Percentiles rank a stretch among this genome's conserved stretches.
These are phyloP conservation scores for Phylloporus sp. DNA, from an alignment of 1,284 basidiomycete genomes.

Conservation along the genomic window DNA sequence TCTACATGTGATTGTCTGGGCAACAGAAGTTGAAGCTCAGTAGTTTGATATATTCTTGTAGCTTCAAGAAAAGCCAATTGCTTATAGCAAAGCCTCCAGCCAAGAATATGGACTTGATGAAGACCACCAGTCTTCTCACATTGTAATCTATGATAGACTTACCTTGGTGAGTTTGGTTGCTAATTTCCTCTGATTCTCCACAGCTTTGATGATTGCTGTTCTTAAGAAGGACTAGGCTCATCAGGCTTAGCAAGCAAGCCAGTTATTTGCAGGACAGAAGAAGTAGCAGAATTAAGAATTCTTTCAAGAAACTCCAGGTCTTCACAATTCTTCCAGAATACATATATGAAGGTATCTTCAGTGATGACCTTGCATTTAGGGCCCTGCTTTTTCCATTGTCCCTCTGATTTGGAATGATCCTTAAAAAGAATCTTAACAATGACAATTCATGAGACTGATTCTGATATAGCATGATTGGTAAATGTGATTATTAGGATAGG, in stretches of 20 bases:
- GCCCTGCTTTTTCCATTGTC: conserved; percentile 26
- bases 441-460: conserved; percentile 49
- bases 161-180: conserved; percentile 35
- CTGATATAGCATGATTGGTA: conserved; percentile 68
- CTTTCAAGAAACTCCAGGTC: conserved; percentile 47
- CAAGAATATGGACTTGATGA: conserved; percentile 41
- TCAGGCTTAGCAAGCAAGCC: background rate
- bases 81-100: conserved; percentile 46
- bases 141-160: conserved; percentile 4
- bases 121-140: conserved; percentile 4
- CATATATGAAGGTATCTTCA: conserved; percentile 45
- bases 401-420: conserved; percentile 25
- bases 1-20: conserved; percentile 51
- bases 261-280: background rate
- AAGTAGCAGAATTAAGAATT: background rate
- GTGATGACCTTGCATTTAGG: conserved; percentile 20
- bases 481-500: conserved; percentile 73
- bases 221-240: conserved; percentile 9
- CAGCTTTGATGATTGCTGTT: conserved; percentile 36
- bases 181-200: conserved; percentile 36
- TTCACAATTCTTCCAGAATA: conserved; percentile 47
- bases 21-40: conserved; percentile 43
- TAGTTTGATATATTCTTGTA: conserved; percentile 32
- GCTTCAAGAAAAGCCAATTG: conserved; percentile 39
- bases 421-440: conserved; percentile 26